Conservation (phyloP, 805 yeast genomes). For the Clavispora vitiphila region DNA sequence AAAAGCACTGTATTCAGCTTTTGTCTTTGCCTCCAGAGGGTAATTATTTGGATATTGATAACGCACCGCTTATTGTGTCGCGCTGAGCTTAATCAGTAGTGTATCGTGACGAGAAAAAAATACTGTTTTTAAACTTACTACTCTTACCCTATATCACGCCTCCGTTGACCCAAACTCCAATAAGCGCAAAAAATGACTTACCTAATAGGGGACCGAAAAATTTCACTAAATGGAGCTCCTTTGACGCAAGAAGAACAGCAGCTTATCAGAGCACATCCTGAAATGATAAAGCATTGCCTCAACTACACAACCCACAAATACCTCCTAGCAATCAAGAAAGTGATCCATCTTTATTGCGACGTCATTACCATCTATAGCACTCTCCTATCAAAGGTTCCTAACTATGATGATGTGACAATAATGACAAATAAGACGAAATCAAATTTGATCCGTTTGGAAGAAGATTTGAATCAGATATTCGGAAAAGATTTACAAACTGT, state of each 20-base stretch:
- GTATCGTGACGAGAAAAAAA: constrained; percentile 8
- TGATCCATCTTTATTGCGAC: constrained; percentile 35
- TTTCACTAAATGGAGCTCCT: constrained; percentile 19
- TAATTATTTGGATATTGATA: too few relatives aligned
- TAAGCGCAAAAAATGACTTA: constrained; percentile 25
- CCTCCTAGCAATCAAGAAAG: constrained; percentile 24
- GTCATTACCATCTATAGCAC: constrained; percentile 36
- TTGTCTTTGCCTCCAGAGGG: too few relatives aligned
- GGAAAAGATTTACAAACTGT: constrained; percentile 12
- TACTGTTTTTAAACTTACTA: background rate
- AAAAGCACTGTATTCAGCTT: too few relatives aligned
- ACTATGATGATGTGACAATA: constrained; percentile 37
- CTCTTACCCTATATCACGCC: background rate
- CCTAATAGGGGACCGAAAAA: constrained; percentile 31
- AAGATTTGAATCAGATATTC: constrained; percentile 26
- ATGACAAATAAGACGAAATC: constrained; percentile 22
- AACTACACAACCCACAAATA: constrained; percentile 25
- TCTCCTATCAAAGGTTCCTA: constrained; percentile 32
- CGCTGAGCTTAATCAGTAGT: constrained; percentile 1
- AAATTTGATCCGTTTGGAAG: constrained; percentile 23
- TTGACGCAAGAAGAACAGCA: constrained; percentile 20
- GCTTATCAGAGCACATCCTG: constrained; percentile 24
- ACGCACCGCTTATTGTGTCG: background rate
- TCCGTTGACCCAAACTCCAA: background rate
- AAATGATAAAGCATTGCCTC: constrained; percentile 30